Base-by-base conservation (phyloP, 2,329 filamentous ascomycete genomes). In the Fusarium euwallaceae region DNA sequence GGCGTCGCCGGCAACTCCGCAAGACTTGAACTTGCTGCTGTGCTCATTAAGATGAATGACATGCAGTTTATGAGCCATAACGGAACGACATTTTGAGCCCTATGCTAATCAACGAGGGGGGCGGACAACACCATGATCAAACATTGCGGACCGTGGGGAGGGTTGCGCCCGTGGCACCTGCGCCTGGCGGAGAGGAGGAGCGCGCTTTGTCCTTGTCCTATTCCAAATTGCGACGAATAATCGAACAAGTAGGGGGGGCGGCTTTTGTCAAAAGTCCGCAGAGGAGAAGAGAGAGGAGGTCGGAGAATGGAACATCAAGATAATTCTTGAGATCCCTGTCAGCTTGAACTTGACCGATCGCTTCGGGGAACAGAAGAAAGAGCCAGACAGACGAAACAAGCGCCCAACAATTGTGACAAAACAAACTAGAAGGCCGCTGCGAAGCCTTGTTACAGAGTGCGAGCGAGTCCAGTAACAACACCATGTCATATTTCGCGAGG, bases 321-420 rank as follows among this genome's bases (percentile, higher is more conserved):
- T 60, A 39, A 27, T 24, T 5, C 12, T 24, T n/a, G 61, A 16
- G 27, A 73, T 63, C 70, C 61, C 29, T 70, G 65, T 27, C 27
- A 27, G 39, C 29, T 32, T 32, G 5, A 34, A 17, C 48, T 55
- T 55, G 41, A 45, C n/a, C 41, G 41, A 45, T 45, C 41, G 41
- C 41, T 55, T 55, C 51, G 51, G 51, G 24, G 51, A 34, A 34
- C 51, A 17, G 34, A 16, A 11, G 22, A 12, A 24, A 7, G 70
- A 27, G 27, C 27, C 27, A 32, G 32, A 10, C 32, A 32, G 48
- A 74, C 71, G 71, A 73, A 73, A 73, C 71, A 73, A 73, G 71
- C 71, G 71, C 43, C 71, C 59, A 34, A 36, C 9, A 63, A 45
- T 14, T 41, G 48, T 22, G 27, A 39, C 27, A 41, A 41, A 41